phyloP scores from a whole-genome alignment of 148 eudicot genomes.

The Linanthus parryae region DNA sequence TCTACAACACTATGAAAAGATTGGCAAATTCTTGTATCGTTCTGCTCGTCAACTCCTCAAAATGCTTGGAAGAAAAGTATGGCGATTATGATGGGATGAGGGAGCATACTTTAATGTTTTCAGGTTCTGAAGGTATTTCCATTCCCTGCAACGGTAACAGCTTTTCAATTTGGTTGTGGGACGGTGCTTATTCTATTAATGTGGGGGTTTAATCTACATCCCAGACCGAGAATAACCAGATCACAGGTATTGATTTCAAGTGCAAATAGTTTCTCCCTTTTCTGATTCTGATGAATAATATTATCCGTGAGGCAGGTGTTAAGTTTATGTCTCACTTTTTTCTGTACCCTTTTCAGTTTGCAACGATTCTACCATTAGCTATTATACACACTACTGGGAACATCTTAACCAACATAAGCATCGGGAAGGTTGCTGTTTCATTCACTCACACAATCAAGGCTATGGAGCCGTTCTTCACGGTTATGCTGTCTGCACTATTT shows the following conservation, averaged over 20 bases:
- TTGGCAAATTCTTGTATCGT: too few species aligned
- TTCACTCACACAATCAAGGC: constrained; percentile 85
- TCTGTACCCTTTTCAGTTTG: constrained; percentile 27
- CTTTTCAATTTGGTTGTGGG: constrained; percentile 55
- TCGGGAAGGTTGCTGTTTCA: constrained; percentile 73
- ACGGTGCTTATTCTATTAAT: constrained; percentile 27
- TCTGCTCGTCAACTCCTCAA: too few species aligned
- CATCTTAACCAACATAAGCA: constrained; percentile 58
- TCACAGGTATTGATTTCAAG: constrained; percentile 32
- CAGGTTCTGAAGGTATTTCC: constrained; percentile 51
- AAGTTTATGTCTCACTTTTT: not conserved
- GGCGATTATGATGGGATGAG: not conserved
- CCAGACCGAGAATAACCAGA: constrained; percentile 30
- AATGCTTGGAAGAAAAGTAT: too few species aligned
- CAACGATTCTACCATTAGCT: constrained; percentile 45
- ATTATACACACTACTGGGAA: constrained; percentile 64
- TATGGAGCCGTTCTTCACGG: constrained; percentile 81
- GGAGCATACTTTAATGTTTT: not conserved
- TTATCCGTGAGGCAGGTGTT: not conserved
- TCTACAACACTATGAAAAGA: too few species aligned
- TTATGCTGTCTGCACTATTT: constrained; percentile 50
- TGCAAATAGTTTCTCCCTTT: not conserved
- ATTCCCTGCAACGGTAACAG: constrained; percentile 46
- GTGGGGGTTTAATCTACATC: constrained; percentile 38
- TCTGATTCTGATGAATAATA: not conserved